phyloP scores from a whole-genome alignment of 208 protist species.

The Leishmania guyanensis region DNA sequence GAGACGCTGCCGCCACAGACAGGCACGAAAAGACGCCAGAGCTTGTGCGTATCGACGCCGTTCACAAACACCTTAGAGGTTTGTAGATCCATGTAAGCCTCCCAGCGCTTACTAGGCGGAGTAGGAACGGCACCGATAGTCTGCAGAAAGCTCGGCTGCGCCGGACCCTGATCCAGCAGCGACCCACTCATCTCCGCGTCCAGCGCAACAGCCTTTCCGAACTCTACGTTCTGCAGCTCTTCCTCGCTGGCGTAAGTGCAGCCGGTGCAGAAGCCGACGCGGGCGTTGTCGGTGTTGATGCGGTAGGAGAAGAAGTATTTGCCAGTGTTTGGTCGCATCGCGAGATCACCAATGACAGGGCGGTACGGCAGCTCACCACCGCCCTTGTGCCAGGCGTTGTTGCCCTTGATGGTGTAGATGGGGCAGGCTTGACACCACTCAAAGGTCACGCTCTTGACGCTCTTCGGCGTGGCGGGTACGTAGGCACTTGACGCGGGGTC shows the following conservation, averaged over 20 bases:
- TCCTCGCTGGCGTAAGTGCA: conserved; percentile 46
- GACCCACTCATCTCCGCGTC: conserved; percentile 12
- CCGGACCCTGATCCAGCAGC: conserved; percentile 11
- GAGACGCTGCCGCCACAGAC: conserved; percentile 61
- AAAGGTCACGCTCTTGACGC: conserved; percentile 58
- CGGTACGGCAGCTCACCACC: conserved; percentile 57
- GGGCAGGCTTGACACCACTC: conserved; percentile 59
- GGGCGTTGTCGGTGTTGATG: conserved; percentile 76
- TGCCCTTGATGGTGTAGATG: conserved; percentile 51
- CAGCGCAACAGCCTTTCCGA: conserved; percentile 23
- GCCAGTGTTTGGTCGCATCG: conserved; percentile 62
- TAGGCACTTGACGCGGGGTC: conserved; percentile 29
- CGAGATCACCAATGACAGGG: conserved; percentile 64
- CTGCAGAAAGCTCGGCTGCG: conserved; percentile 43
- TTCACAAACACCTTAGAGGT: conserved; percentile 75
- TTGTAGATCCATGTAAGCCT: conserved; percentile 67
- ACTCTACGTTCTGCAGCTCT: conserved; percentile 40
- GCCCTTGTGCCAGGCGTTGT: conserved; percentile 54
- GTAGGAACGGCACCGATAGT: conserved; percentile 34
- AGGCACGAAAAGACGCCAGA: conserved; percentile 80
- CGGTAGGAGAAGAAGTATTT: conserved; percentile 83
- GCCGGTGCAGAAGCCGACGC: conserved; percentile 66
- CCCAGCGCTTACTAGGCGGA: conserved; percentile 26
- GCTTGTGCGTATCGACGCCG: conserved; percentile 54
- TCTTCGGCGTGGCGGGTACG: conserved; percentile 28